phyloP scores from a whole-genome alignment of 176 grass and related monocot species.

The Carex kokanica region DNA sequence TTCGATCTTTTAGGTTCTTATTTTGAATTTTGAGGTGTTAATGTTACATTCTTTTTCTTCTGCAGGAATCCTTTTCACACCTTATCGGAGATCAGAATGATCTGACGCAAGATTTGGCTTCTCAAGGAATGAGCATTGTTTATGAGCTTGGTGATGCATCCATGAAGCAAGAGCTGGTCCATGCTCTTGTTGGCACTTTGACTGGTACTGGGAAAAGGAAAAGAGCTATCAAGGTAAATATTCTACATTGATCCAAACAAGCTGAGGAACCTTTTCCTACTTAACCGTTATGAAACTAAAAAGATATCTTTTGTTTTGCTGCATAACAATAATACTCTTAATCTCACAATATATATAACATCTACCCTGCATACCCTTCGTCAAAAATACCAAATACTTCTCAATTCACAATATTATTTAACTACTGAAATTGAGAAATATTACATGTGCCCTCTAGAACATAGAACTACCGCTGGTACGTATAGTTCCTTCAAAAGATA shows the following conservation, averaged over 20 bases:
- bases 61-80: constrained; percentile 84
- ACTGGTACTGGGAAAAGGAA: constrained; percentile 88
- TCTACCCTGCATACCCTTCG: not conserved
- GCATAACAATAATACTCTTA: constrained; percentile 2
- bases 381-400: too few relatives aligned
- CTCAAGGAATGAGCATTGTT: constrained; percentile 99
- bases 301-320: not conserved
- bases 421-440: not conserved
- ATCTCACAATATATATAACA: not conserved
- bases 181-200: constrained; percentile 85
- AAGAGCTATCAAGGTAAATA: constrained; percentile 79
- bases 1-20: not conserved
- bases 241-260: constrained; percentile 16
- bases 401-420: too few relatives aligned
- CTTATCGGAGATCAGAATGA: constrained; percentile 96
- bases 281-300: not conserved
- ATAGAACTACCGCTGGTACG: not conserved
- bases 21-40: not conserved
- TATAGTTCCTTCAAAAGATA: not conserved
- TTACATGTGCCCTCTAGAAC: not conserved
- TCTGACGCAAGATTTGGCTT: constrained; percentile 96
- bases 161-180: constrained; percentile 81
- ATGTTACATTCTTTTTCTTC: constrained; percentile 35
- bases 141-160: constrained; percentile 94
- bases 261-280: not conserved